These are phyloP conservation scores for Celoporthe dispersa DNA, from an alignment of 2,329 filamentous ascomycete species.

Conservation along the genomic window DNA sequence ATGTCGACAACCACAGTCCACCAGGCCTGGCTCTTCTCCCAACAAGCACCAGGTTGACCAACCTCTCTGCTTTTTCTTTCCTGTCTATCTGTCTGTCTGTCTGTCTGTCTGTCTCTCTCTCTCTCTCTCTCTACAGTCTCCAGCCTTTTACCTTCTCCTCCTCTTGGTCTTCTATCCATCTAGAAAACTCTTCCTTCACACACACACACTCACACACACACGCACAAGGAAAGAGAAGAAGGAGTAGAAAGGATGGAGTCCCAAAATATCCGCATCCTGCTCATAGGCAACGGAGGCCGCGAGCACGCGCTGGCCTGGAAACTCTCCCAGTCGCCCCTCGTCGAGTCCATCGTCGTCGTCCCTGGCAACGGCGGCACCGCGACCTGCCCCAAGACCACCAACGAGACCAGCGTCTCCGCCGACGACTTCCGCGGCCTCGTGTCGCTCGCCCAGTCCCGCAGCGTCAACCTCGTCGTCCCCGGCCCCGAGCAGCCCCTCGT, in stretches of 20 bases:
- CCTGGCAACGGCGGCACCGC: conserved; percentile 89
- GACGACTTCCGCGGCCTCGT: conserved; percentile 82
- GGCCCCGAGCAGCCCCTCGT: conserved; percentile 95
- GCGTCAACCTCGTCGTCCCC: conserved; percentile 82
- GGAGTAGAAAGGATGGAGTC: conserved; percentile 19
- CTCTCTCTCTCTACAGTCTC: not conserved
- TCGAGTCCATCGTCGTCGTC: conserved; percentile 73
- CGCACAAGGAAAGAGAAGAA: not conserved
- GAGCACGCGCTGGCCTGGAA: conserved; percentile 97
- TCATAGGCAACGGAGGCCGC: conserved; percentile 91
- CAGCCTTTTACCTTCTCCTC: conserved; percentile 8
- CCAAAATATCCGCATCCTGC: conserved; percentile 68
- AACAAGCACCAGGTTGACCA: conserved; percentile 19
- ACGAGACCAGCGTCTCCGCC: conserved; percentile 69
- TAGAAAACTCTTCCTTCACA: not conserved
- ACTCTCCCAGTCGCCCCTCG: conserved; percentile 77
- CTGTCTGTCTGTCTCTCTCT: too few relatives aligned
- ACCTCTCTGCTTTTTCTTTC: not conserved
- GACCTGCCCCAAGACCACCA: conserved; percentile 70
- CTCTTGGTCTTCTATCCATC: not conserved
- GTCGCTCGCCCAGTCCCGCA: conserved; percentile 71
- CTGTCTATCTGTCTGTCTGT: not conserved
- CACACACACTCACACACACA: not conserved
- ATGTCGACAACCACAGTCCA: conserved; percentile 25
- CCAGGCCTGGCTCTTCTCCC: conserved; percentile 21